Conservation (phyloP, 2,329 filamentous ascomycete genomes). For the Phymatotrichopsis omnivora region DNA sequence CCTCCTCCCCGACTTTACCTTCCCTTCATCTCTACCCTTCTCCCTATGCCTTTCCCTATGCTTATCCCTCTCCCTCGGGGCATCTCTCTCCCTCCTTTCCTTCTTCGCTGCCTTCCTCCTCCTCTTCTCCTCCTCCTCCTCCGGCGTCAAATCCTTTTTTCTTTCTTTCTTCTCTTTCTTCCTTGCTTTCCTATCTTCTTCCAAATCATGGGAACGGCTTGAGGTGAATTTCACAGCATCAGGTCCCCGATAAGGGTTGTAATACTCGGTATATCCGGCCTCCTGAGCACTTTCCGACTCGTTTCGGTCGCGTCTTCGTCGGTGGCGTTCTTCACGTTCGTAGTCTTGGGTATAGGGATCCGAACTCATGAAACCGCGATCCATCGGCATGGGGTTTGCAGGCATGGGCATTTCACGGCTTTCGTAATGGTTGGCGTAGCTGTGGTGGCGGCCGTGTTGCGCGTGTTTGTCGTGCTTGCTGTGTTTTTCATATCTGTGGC, state of each 20-base stretch:
- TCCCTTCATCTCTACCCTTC: conserved; percentile 15
- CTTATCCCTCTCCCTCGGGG: conserved; percentile 12
- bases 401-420: conserved; percentile 14
- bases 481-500: not conserved
- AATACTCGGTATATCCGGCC: conserved; percentile 15
- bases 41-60: conserved; percentile 13
- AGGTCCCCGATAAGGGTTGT: conserved; percentile 19
- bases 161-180: conserved; percentile 4
- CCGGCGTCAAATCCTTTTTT: not conserved
- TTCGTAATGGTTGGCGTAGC: conserved; percentile 11
- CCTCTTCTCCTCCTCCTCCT: not conserved
- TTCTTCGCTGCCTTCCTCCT: conserved; percentile 1
- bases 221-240: conserved; percentile 17
- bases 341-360: conserved; percentile 12
- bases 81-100: conserved; percentile 4
- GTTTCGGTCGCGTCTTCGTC: conserved; percentile 14
- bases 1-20: conserved; percentile 9
- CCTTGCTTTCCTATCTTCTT: conserved; percentile 17
- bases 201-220: conserved; percentile 18
- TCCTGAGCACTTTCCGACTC: conserved; percentile 14
- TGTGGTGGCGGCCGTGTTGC: not conserved
- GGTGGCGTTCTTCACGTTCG: conserved; percentile 14
- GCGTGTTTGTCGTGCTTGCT: not conserved
- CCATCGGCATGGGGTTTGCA: conserved; percentile 7
- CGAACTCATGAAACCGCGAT: too few species aligned